Base-by-base conservation (phyloP, 1,139 yeast species). In the Suhomyces terraborum region DNA sequence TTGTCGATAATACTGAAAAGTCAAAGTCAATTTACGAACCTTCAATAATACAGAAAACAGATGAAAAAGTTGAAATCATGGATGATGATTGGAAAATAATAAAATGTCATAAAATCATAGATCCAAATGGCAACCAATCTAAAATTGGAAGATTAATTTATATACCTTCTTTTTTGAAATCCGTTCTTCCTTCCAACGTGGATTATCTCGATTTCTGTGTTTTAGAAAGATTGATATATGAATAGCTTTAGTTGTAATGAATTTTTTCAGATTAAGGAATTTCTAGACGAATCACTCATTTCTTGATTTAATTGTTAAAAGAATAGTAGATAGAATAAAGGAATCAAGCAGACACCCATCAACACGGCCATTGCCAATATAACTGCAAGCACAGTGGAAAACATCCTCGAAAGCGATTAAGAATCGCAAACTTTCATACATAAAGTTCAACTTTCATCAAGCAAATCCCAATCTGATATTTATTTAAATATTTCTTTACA, bases 1-100 rank as follows among this genome's bases (percentile, higher is more conserved):
- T 72, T 47, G 62, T 85, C 37, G 93, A 85, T 56, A 73, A 81
- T 38, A 57, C 69, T 20, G 69, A 64, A 42, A 58, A 62, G 1
- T 6, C 32, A 1, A 61, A 63, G 4, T 62, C 64, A 35, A 3
- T 34, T 0, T 64, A 61, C 16, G 80, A 73, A 43, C 55, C 59
- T 1, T 38, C 36, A 10, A 36, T 61, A 12, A 17, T 69, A 41
- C 37, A 60, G 47, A 40, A 20, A 40, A 37, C 22, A 1, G 41
- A 45, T 34, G 47, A 25, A 9, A 44, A 37, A 5, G 40, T 47
- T 26, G 39, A 20, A 28, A 43, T 47, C 26, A 49, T 41, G 0
- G 42, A 48, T 13, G 28, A 48, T 0, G 64, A 56, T 2, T 81
- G 84, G 84, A 58, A 67, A 19, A 38, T 67, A 2, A 32, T 78